A percentile compares a stretch with the other conserved stretches of the same genome.
Conservation (phyloP, 23 red algal genomes). For the Gracilaria vermiculophylla region DNA sequence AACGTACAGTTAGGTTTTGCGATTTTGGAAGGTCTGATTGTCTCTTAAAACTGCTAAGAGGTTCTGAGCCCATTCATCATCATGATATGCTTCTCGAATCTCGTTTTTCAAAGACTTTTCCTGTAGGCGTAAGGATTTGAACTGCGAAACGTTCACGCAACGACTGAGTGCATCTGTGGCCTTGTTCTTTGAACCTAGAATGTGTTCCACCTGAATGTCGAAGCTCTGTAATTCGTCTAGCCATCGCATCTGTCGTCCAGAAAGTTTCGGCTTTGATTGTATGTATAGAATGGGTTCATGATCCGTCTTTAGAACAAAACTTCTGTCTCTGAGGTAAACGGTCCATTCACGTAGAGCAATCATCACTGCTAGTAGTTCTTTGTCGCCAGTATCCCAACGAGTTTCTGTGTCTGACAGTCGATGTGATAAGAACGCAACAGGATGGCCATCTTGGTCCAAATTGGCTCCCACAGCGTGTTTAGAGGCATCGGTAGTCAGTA, state of each 20-base stretch:
- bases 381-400: background rate
- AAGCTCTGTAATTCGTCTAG: conserved; percentile 35
- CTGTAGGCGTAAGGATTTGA: background rate
- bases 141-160: background rate
- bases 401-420: conserved; percentile 19
- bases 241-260: conserved; percentile 21
- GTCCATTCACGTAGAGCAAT: conserved; percentile 24
- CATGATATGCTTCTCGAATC: background rate
- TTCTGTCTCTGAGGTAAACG: conserved; percentile 35
- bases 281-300: conserved; percentile 46
- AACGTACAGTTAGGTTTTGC: background rate
- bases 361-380: conserved; percentile 25
- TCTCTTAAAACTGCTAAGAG: background rate
- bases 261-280: conserved; percentile 34
- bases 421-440: conserved; percentile 23
- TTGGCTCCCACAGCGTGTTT: conserved; percentile 20
- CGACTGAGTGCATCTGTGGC: conserved; percentile 33
- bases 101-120: background rate
- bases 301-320: conserved; percentile 17
- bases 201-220: conserved; percentile 10
- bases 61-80: background rate
- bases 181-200: conserved; percentile 7
- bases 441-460: conserved; percentile 44
- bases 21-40: background rate
- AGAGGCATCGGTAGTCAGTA: conserved; percentile 19